These are phyloP conservation scores for Talaromyces atroroseus DNA, from an alignment of 2,329 filamentous ascomycete species.

Conservation along the genomic window DNA sequence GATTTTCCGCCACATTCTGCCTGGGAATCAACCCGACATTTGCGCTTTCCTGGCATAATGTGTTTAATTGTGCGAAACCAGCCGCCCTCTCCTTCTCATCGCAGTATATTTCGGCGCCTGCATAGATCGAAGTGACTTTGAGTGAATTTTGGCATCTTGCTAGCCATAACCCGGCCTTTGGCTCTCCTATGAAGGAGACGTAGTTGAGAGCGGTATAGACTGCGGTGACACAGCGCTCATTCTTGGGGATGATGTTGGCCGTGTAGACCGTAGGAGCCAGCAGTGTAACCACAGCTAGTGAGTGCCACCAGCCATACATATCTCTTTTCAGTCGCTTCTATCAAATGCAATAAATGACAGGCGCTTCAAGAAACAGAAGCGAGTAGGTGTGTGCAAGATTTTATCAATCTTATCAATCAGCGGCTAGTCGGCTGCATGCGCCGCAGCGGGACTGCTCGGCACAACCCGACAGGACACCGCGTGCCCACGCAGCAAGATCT, in stretches of 20 bases:
- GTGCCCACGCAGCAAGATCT: too few relatives aligned
- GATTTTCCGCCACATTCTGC: constrained; percentile 2
- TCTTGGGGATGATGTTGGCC: constrained; percentile 1
- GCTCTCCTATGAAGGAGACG: constrained; percentile 24
- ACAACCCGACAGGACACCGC: too few relatives aligned
- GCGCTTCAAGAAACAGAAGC: not conserved
- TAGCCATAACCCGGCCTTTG: constrained; percentile 18
- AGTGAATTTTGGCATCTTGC: constrained; percentile 29
- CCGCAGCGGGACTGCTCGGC: not conserved
- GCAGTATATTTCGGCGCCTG: constrained; percentile 30
- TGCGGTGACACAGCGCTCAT: constrained; percentile 29
- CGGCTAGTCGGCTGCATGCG: not conserved
- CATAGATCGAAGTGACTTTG: constrained; percentile 32
- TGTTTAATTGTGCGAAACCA: constrained; percentile 21
- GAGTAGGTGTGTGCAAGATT: not conserved
- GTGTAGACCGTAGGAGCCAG: not conserved
- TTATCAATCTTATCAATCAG: constrained; percentile 12
- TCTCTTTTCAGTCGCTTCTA: not conserved
- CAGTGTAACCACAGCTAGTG: not conserved
- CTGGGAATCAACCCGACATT: constrained; percentile 18
- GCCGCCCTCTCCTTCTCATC: constrained; percentile 18
- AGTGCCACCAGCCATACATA: not conserved
- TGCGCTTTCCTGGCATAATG: constrained; percentile 23
- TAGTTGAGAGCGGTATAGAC: constrained; percentile 29
- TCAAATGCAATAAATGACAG: not conserved